phyloP scores from a whole-genome alignment of 129 eudicot genomes.

The Escallonia rubra region DNA sequence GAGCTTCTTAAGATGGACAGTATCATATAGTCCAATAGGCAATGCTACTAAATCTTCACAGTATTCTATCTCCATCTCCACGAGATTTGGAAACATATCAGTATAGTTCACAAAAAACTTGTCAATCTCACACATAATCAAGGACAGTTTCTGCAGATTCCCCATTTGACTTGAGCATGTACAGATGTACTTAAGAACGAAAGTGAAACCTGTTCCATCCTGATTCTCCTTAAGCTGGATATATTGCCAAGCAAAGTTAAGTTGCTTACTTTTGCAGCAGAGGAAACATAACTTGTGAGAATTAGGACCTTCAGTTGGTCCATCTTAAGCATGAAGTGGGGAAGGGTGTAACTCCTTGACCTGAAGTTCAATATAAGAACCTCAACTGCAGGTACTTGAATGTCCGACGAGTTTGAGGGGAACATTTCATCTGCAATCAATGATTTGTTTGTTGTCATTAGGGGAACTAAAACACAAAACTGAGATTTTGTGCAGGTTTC shows the following conservation, averaged over 20 bases:
- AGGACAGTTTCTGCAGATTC: slow-evolving; percentile 36
- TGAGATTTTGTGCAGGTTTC: not conserved
- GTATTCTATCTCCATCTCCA: slow-evolving; percentile 30
- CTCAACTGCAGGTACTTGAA: slow-evolving; percentile 29
- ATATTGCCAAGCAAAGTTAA: slow-evolving; percentile 18
- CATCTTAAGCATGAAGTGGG: slow-evolving; percentile 32
- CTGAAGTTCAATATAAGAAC: slow-evolving; percentile 41
- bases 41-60: slow-evolving; percentile 12
- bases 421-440: slow-evolving; percentile 34
- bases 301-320: slow-evolving; percentile 32
- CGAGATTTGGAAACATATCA: slow-evolving; percentile 26
- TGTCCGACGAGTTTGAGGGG: slow-evolving; percentile 34
- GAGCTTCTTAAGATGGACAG: slow-evolving; percentile 10
- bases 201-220: slow-evolving; percentile 32
- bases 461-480: not conserved
- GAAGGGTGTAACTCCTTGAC: slow-evolving; percentile 31
- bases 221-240: slow-evolving; percentile 29
- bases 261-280: slow-evolving; percentile 16
- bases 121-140: slow-evolving; percentile 36
- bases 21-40: slow-evolving; percentile 1
- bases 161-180: slow-evolving; percentile 11
- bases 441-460: not conserved
- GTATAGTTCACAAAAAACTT: slow-evolving; percentile 14
- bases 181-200: slow-evolving; percentile 22
- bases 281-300: slow-evolving; percentile 41